Conservation (phyloP, 2,329 filamentous ascomycete genomes). For the Teratosphaeria zuluensis region DNA sequence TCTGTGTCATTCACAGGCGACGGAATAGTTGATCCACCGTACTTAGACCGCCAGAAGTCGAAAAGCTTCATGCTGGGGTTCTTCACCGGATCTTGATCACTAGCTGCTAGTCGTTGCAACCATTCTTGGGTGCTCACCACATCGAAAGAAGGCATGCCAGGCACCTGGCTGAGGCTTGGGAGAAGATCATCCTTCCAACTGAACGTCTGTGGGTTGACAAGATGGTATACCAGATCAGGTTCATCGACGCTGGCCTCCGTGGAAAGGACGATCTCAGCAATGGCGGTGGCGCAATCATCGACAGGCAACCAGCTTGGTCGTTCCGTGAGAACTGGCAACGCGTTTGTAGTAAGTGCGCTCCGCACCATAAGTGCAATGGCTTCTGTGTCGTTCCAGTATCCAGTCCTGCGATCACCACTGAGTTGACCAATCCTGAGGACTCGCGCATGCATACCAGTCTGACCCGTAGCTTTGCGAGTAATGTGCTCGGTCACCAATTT, state of each 20-base stretch:
- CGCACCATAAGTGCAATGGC: slow-evolving; percentile 35
- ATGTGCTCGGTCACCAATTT: slow-evolving; percentile 29
- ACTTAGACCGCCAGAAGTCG: slow-evolving; percentile 24
- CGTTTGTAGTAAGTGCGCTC: slow-evolving; percentile 29
- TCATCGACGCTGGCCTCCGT: slow-evolving; percentile 2
- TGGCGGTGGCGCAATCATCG: slow-evolving; percentile 30
- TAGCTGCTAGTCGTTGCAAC: slow-evolving; percentile 13
- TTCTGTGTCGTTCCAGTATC: slow-evolving; percentile 33
- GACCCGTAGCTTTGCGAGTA: slow-evolving; percentile 17
- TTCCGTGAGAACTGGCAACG: slow-evolving; percentile 30
- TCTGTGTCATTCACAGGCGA: slow-evolving; percentile 1
- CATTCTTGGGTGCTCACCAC: slow-evolving; percentile 14
- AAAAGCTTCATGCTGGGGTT: slow-evolving; percentile 25
- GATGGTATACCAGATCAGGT: slow-evolving; percentile 16
- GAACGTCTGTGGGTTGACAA: slow-evolving; percentile 19
- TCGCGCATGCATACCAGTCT: slow-evolving; percentile 15
- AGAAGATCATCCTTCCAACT: slow-evolving; percentile 16
- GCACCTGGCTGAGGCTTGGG: slow-evolving; percentile 7
- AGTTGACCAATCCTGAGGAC: slow-evolving; percentile 20
- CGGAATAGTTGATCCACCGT: slow-evolving; percentile 9
- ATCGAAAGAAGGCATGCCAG: slow-evolving; percentile 12
- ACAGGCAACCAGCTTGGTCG: slow-evolving; percentile 35
- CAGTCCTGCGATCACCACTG: slow-evolving; percentile 13
- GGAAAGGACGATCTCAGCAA: slow-evolving; percentile 21
- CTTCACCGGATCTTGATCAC: slow-evolving; percentile 17